Base-by-base conservation (phyloP, 345 rosid species). In the Jatropha curcas region DNA sequence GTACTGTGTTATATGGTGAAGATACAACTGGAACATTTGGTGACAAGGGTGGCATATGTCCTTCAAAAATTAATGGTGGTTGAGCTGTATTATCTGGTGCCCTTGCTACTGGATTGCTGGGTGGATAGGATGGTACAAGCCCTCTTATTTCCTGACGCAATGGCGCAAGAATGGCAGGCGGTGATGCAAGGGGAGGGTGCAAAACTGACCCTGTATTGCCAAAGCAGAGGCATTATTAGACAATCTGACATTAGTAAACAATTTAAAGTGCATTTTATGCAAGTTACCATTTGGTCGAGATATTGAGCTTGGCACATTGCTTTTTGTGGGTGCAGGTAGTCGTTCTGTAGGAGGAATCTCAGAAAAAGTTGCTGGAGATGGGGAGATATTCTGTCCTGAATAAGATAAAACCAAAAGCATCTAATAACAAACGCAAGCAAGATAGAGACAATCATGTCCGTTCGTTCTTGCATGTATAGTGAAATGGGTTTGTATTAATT, bases 141-240 rank as follows among this genome's bases (percentile, higher is more conserved):
- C 86, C 91, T 75, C 73, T 19, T 6, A 77, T 65, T 41, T 70
- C 65, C 51, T 68, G 83, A 59, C 90, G 81, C 73, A 64, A 71
- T 27, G 85, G 79, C 50, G 85, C 72, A 61, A 85, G 81, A 70
- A 58, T 65, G 64, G 80, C 39, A 37, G 89, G 89, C 33, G 88
- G 83, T 58, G 71, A 77, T 33, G 79, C 80, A 56, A 62, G 78
- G 3, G 74, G 71, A 66, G 87, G 73, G 33, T 55, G 77, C 8
- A 79, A 41, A 79, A 45, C 66, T 39, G 78, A 76, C 24, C 75
- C 89, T 85, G 87, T 30, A 68, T 75, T 28, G 43, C 53, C 63
- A 73, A 70, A 52, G 55, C 33, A 56, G 48, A 60, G 74, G 43
- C 71, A 43, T 59, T n/a, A 58, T 65, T n/a, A 70, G 68, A 51